phyloP scores from a whole-genome alignment of 2,329 filamentous ascomycete genomes.

The Diaporthe capsici region DNA sequence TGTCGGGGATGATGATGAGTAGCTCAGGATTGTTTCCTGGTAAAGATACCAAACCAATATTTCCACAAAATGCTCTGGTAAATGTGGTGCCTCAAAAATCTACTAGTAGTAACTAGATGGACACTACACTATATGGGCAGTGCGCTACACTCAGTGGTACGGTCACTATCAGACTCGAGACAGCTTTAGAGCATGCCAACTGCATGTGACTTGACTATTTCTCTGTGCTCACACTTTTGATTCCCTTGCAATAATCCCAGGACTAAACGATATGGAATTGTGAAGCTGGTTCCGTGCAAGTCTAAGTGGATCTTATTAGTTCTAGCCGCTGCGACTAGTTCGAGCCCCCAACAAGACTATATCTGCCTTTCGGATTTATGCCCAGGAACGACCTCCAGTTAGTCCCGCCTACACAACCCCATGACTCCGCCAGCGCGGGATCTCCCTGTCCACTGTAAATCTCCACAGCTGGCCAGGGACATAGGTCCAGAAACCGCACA shows the following conservation, averaged over 20 bases:
- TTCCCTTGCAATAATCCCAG: neutral
- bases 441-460: neutral
- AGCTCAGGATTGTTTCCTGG: neutral
- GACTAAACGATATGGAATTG: neutral
- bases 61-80: neutral
- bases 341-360: neutral
- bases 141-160: too few relatives aligned
- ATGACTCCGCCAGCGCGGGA: neutral
- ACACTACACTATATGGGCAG: neutral
- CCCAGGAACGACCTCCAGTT: neutral
- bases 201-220: neutral
- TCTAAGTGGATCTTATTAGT: neutral
- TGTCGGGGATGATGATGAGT: neutral
- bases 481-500: conserved; percentile 18
- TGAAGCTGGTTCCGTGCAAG: neutral
- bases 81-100: too few relatives aligned
- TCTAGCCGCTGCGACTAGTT: neutral
- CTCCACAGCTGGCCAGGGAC: conserved; percentile 22
- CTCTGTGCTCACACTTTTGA: neutral
- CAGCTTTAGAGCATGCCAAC: neutral
- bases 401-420: conserved; percentile 15
- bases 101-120: too few relatives aligned
- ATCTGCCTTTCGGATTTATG: neutral
- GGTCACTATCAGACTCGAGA: neutral
- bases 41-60: neutral